Conservation (phyloP, 1,284 basidiomycete genomes). For the Peniophora sp. region DNA sequence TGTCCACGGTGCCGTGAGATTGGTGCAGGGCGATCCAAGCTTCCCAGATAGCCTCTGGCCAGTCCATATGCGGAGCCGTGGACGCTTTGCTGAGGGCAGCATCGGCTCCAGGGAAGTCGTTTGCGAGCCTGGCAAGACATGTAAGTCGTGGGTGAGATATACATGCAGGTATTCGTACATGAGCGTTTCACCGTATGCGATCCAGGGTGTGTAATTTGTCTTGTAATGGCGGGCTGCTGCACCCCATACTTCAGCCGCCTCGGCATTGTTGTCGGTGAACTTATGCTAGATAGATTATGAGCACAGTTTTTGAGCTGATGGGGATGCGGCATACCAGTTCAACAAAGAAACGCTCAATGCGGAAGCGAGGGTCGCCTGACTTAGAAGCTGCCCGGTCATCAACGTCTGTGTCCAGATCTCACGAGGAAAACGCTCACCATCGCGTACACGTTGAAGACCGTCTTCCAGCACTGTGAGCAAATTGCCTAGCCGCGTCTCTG, state of each 20-base stretch:
- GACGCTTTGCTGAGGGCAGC: constrained; percentile 54
- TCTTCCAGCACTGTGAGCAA: background rate
- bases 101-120: constrained; percentile 53
- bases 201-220: constrained; percentile 65
- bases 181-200: constrained; percentile 56
- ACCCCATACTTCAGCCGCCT: constrained; percentile 55
- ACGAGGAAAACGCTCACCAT: constrained; percentile 1
- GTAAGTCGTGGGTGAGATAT: background rate
- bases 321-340: constrained; percentile 50
- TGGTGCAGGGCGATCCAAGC: constrained; percentile 86
- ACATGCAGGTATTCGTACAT: constrained; percentile 37
- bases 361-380: constrained; percentile 49
- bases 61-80: constrained; percentile 66
- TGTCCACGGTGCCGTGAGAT: constrained; percentile 65
- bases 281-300: constrained; percentile 30
- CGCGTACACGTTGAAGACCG: background rate
- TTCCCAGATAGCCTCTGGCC: constrained; percentile 89
- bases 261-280: constrained; percentile 38
- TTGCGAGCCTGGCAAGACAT: constrained; percentile 43
- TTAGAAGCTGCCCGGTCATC: constrained; percentile 22
- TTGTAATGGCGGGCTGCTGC: constrained; percentile 57
- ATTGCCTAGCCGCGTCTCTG: background rate
- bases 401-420: background rate
- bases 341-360: constrained; percentile 76
- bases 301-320: background rate